phyloP scores from a whole-genome alignment of 2,329 filamentous ascomycete genomes.

The Teratosphaeria zuluensis region DNA sequence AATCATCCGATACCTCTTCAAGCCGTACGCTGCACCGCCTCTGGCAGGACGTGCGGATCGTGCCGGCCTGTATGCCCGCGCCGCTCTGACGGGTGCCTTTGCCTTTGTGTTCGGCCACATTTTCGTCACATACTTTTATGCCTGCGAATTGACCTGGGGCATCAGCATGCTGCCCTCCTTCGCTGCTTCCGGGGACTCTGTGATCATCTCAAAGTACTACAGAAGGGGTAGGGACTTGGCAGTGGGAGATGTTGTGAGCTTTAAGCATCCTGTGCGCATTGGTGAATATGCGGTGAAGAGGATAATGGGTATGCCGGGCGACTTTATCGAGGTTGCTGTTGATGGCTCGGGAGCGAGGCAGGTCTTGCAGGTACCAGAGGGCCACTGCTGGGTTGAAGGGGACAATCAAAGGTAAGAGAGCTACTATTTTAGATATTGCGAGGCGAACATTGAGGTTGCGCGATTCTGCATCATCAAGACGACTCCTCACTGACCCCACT shows the following conservation, averaged over 20 bases:
- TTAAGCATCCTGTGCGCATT: conserved; percentile 58
- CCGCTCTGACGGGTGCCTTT: neutral
- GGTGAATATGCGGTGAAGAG: conserved; percentile 60
- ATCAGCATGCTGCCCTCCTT: conserved; percentile 89
- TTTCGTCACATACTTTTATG: conserved; percentile 46
- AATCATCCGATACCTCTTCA: conserved; percentile 1
- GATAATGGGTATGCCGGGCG: conserved; percentile 49
- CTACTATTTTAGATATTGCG: neutral
- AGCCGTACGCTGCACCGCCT: neutral
- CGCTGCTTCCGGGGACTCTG: conserved; percentile 53
- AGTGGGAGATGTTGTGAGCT: conserved; percentile 80
- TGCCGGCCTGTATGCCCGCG: neutral
- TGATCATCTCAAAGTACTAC: conserved; percentile 59
- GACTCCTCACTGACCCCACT: neutral
- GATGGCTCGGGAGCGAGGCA: conserved; percentile 35
- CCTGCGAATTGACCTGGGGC: conserved; percentile 52
- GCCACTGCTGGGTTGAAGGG: conserved; percentile 84
- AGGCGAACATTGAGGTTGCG: neutral
- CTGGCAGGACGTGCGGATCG: neutral
- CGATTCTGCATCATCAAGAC: neutral
- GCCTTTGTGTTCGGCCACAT: conserved; percentile 20
- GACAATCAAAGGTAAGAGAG: conserved; percentile 55
- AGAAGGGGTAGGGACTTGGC: conserved; percentile 55
- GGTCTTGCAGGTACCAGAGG: conserved; percentile 76
- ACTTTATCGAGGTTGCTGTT: conserved; percentile 61